A percentile compares a stretch with the other conserved stretches of the same genome.
phyloP scores from a whole-genome alignment of 2,329 filamentous ascomycete genomes.

The Pleurostoma richardsiae region DNA sequence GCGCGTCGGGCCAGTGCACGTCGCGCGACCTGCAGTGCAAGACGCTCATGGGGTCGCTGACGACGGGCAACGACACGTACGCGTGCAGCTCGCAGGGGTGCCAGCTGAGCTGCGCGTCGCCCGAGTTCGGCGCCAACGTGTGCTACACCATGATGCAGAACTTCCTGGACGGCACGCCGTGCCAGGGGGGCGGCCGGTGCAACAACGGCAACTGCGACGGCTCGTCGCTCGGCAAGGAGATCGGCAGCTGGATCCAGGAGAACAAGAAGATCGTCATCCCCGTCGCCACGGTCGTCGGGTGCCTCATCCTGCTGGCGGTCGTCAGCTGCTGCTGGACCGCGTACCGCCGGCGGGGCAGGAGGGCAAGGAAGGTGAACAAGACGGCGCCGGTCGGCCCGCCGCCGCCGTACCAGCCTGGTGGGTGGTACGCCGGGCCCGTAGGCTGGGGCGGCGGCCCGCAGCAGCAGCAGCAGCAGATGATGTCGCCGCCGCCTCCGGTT shows the following conservation, averaged over 20 bases:
- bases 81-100: slow-evolving; percentile 74
- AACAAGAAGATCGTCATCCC: slow-evolving; percentile 83
- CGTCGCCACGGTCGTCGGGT: slow-evolving; percentile 65
- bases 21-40: slow-evolving; percentile 86
- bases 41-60: slow-evolving; percentile 72
- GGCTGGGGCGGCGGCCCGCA: background rate
- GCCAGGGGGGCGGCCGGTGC: slow-evolving; percentile 75
- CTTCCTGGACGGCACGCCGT: slow-evolving; percentile 88
- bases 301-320: slow-evolving; percentile 64
- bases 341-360: slow-evolving; percentile 3
- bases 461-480: too few species aligned
- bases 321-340: slow-evolving; percentile 52
- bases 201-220: slow-evolving; percentile 73
- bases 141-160: slow-evolving; percentile 82
- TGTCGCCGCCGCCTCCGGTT: slow-evolving; percentile 4
- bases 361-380: background rate
- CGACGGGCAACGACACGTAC: slow-evolving; percentile 69
- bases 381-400: background rate
- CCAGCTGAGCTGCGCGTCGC: slow-evolving; percentile 68
- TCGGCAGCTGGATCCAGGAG: slow-evolving; percentile 68
- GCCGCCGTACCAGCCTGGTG: background rate
- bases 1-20: slow-evolving; percentile 92
- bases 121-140: slow-evolving; percentile 57
- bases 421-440: background rate
- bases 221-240: slow-evolving; percentile 62